Evolutionary conservation across 495 filamentous ascomycete genomes (phyloP).

Genomic region (Aspergillus leporis): DNA sequence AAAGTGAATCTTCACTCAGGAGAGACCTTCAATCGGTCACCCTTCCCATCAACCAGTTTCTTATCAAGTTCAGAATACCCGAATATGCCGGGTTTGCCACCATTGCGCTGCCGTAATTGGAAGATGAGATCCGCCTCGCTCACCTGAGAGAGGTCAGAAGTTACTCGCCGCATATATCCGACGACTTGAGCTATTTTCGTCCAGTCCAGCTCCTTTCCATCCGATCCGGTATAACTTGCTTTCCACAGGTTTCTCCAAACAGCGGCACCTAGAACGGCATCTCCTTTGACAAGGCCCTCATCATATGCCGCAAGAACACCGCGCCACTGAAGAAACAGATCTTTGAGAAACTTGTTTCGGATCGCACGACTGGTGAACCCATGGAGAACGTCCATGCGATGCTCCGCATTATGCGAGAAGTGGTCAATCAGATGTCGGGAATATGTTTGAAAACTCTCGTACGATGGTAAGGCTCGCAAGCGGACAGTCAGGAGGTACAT

Average conservation of each 20-base stretch:
- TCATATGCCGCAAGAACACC: slow-evolving; percentile 82
- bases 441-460: slow-evolving; percentile 58
- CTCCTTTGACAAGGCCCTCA: slow-evolving; percentile 78
- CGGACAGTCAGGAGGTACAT: slow-evolving; percentile 93
- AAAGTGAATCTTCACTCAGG: neutral
- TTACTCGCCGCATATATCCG: slow-evolving; percentile 70
- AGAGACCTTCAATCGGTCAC: slow-evolving; percentile 10
- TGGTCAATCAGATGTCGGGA: slow-evolving; percentile 83
- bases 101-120: slow-evolving; percentile 25
- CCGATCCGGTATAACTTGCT: slow-evolving; percentile 46
- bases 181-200: slow-evolving; percentile 71
- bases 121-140: slow-evolving; percentile 56
- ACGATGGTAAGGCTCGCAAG: slow-evolving; percentile 68
- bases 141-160: slow-evolving; percentile 63
- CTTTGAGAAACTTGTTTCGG: slow-evolving; percentile 85
- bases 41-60: slow-evolving; percentile 33
- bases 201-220: slow-evolving; percentile 64
- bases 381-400: slow-evolving; percentile 77
- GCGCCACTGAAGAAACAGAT: slow-evolving; percentile 89
- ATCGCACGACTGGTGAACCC: slow-evolving; percentile 61
- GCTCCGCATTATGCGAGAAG: slow-evolving; percentile 89
- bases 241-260: slow-evolving; percentile 94
- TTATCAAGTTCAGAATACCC: slow-evolving; percentile 35
- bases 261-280: slow-evolving; percentile 82
- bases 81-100: slow-evolving; percentile 34